These are phyloP conservation scores for Mycogone perniciosa DNA, from an alignment of 2,329 filamentous ascomycete species.

Conservation along the genomic window DNA sequence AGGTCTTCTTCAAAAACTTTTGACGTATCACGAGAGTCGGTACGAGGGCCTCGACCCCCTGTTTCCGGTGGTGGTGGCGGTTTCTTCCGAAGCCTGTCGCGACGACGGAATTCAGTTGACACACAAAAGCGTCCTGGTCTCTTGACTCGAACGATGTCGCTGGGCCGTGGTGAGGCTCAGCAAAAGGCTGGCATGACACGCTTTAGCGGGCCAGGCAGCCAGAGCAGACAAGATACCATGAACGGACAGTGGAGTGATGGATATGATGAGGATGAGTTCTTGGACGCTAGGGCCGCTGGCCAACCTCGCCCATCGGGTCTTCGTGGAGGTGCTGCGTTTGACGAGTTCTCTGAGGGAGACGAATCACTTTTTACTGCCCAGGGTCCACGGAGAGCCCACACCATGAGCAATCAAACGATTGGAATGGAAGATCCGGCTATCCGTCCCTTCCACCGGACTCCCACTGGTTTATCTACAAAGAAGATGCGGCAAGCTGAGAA, in stretches of 20 bases:
- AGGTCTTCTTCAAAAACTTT: conserved; percentile 29
- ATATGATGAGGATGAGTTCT: conserved; percentile 33
- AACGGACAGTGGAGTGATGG: conserved; percentile 48
- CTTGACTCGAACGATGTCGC: conserved; percentile 54
- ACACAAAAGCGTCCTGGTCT: conserved; percentile 32
- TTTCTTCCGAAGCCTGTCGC: conserved; percentile 40
- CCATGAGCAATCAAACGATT: conserved; percentile 21
- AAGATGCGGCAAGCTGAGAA: conserved; percentile 49
- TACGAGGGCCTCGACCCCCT: conserved; percentile 42
- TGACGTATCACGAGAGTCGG: conserved; percentile 32
- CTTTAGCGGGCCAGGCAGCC: conserved; percentile 36
- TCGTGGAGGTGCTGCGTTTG: conserved; percentile 36
- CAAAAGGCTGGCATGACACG: conserved; percentile 15
- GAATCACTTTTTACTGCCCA: conserved; percentile 50
- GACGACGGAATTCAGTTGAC: conserved; percentile 26
- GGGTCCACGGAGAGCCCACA: conserved; percentile 27
- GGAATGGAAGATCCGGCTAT: conserved; percentile 18
- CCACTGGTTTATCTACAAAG: conserved; percentile 61
- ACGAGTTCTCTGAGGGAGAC: conserved; percentile 50
- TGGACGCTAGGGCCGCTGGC: conserved; percentile 15
- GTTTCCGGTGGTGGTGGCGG: conserved; percentile 39
- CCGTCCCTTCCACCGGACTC: conserved; percentile 57
- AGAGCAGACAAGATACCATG: conserved; percentile 42
- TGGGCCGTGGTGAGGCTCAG: conserved; percentile 48
- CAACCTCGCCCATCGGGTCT: conserved; percentile 26